Evolutionary conservation across 805 yeast genomes (phyloP).

Genomic region (Metschnikowia reukaufii): DNA sequence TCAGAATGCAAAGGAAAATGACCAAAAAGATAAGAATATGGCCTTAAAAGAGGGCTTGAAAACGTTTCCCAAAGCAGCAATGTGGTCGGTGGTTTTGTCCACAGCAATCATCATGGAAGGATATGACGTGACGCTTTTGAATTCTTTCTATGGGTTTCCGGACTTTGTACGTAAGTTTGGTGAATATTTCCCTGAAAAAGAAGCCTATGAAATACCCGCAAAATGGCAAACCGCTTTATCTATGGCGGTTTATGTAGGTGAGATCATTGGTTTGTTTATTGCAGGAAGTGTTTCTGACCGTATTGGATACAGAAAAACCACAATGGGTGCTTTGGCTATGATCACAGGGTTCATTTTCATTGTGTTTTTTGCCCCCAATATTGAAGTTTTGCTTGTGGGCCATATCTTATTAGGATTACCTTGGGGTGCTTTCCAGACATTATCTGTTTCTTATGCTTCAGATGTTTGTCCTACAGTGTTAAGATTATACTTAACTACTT

Average conservation of each 20-base stretch:
- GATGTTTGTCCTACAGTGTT: conserved; percentile 45
- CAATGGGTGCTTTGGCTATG: conserved; percentile 28
- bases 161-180: conserved; percentile 37
- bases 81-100: conserved; percentile 48
- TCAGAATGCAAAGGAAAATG: conserved; percentile 39
- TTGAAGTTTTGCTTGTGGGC: conserved; percentile 40
- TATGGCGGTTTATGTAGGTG: conserved; percentile 31
- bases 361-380: conserved; percentile 39
- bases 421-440: conserved; percentile 44
- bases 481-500: conserved; percentile 41
- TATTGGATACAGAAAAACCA: conserved; percentile 46
- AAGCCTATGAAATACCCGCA: conserved; percentile 36
- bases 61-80: conserved; percentile 39
- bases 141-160: conserved; percentile 38
- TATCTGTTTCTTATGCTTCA: conserved; percentile 42
- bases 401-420: conserved; percentile 43
- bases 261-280: conserved; percentile 45
- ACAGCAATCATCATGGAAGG: conserved; percentile 43
- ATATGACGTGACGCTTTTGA: conserved; percentile 42
- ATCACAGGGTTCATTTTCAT: conserved; percentile 39
- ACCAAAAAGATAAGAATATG: conserved; percentile 36
- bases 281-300: conserved; percentile 47
- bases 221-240: conserved; percentile 43
- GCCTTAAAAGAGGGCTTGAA: conserved; percentile 34
- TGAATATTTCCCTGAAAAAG: conserved; percentile 28